Evolutionary conservation across 805 yeast genomes (phyloP), one percentile per base, ranked within the genome.

Genomic region (Yamadazyma sp.): DNA sequence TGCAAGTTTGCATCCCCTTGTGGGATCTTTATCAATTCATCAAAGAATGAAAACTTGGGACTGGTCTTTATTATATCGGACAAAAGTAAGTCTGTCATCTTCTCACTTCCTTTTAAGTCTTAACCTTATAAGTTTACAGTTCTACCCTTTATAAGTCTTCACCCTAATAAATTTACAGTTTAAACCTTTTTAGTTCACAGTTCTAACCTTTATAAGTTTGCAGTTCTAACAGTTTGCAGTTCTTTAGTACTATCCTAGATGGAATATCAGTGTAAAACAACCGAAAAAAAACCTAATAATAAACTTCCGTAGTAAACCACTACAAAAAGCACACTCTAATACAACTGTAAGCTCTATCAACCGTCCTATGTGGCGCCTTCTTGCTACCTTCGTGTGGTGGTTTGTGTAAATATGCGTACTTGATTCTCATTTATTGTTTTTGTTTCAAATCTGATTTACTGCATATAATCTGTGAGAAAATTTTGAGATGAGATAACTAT

Each of bases 11-110:
- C 11, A 6, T 27, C 36, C 2, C 45, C 25, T 7, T 27, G 30
- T 2, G 58, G 55, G 2, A 58, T 33, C 15, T 43, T 38, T 4
- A 53, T 39, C 18, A 52, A 27, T 35, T 54, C 57, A 15, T 51
- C 52, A 31, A 53, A 51, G 33, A 48, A 42, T 6, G 53, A 43
- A 30, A 54, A 56, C 23, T 37, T 27, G 9, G 56, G 58, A 15
- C 40, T 38, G 5, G 44, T 26, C 3, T 34, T 23, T 18, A 56
- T 39, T n/a, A 54, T 39, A 5, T 47, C 46, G 14, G 53, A 44
- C 26, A 53, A 40, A 20, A 32, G 24, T 20, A 33, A 27, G 7
- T 34, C 39, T 6, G 11, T 35, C 43, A 36, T 39, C 13, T 8
- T 14, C 11, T 15, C 20, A 13, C 11, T 27, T 27, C 30, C 9